phyloP scores from a whole-genome alignment of 306 rosid genomes.

The Quillaja saponaria region DNA sequence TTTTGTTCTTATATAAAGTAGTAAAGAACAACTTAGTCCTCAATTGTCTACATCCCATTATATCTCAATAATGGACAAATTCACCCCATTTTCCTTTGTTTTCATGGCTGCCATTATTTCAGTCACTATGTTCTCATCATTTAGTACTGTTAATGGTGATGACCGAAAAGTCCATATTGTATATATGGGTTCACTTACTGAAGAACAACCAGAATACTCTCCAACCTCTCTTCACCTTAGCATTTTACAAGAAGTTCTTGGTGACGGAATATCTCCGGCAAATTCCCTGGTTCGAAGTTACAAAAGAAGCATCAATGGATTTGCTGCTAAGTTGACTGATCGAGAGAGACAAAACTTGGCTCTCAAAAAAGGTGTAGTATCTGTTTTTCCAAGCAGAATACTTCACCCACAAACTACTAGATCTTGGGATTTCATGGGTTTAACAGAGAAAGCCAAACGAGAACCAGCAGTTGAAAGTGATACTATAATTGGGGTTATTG shows the following conservation, averaged over 20 bases:
- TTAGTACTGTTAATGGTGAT: neutral
- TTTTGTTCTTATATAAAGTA: no score
- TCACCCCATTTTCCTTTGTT: no score
- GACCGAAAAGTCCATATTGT: conserved; percentile 1
- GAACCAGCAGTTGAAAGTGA: conserved; percentile 24
- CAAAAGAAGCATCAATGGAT: conserved; percentile 29
- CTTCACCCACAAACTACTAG: conserved; percentile 42
- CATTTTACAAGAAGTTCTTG: conserved; percentile 12
- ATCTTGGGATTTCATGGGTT: conserved; percentile 53
- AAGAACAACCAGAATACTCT: neutral
- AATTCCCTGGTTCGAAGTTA: conserved; percentile 1
- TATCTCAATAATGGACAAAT: no score
- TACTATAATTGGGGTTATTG: conserved; percentile 41
- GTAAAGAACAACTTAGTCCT: no score
- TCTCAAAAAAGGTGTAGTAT: conserved; percentile 32
- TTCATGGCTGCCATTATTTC: no score
- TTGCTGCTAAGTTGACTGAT: conserved; percentile 24
- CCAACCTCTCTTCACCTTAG: conserved; percentile 23
- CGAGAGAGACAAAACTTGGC: conserved; percentile 9
- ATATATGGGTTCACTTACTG: conserved; percentile 20
- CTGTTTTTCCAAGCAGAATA: conserved; percentile 39
- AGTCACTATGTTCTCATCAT: no score
- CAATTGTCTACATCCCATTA: no score
- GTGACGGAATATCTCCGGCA: neutral
- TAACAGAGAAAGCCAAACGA: conserved; percentile 4